Evolutionary conservation across 441 rosid species (phyloP), one percentile per base, ranked within the genome.

Genomic region (California macrophylla): DNA sequence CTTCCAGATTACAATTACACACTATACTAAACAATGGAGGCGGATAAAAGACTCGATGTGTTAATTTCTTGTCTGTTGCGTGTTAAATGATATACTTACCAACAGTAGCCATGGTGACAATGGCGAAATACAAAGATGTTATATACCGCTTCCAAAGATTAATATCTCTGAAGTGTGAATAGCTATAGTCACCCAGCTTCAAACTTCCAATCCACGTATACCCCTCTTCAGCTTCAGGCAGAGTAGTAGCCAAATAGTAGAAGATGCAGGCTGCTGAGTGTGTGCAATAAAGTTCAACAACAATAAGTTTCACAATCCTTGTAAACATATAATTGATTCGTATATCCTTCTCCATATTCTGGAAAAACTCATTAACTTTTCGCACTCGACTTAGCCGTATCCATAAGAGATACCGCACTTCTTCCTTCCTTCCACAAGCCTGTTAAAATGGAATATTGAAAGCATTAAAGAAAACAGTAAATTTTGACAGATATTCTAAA

Each of bases 131-230:
- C 42, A 94, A 67, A 54, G 99, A 88, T 20, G 97, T 92, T 26
- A 75, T 81, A 73, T 94, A 94, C 28, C 98, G 97, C 79, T 77
- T 87, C 99, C 98, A 89, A 16, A 94, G 38, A 75, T 92, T 90
- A 64, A 94, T 87, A 7, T 94, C 81, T 80, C 97, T 85, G 76
- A 94, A 94, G 80, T 74, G 70, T 18, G 88, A 76, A 74, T 94
- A 94, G 77, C 81, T 84, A 36, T 82, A 87, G 71, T 86, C 94
- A 63, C 99, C 99, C 89, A 94, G 21, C 85, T 85, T 85, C 18
- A 94, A 72, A 82, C 98, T 92, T 77, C 99, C 99, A 71, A 94
- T 94, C 99, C 99, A 94, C 16, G 99, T 94, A 72, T 90, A 83
- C 13, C 91, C 90, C 77, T 91, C 99, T 75, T 89, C 28, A 18